These are phyloP conservation scores for Ophiobolus disseminans DNA, from an alignment of 2,329 filamentous ascomycete species.

Conservation along the genomic window DNA sequence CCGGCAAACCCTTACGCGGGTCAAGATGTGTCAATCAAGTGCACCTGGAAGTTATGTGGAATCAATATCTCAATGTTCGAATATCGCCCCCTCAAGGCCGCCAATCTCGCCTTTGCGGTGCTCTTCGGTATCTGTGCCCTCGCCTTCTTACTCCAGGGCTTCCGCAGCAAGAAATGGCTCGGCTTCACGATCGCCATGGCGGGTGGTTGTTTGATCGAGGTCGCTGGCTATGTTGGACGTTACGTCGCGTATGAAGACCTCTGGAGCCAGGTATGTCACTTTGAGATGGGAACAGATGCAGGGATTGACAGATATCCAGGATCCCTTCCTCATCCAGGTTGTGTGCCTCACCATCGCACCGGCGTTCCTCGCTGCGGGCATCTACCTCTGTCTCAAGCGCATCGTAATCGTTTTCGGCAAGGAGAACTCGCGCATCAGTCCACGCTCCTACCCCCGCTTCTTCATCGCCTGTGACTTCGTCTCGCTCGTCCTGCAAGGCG, in stretches of 20 bases:
- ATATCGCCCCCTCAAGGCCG: slow-evolving; percentile 53
- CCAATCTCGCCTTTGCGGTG: slow-evolving; percentile 52
- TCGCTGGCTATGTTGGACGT: slow-evolving; percentile 69
- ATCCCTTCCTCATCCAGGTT: slow-evolving; percentile 71
- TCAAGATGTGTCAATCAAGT: slow-evolving; percentile 55
- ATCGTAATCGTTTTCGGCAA: slow-evolving; percentile 51
- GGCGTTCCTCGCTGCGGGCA: slow-evolving; percentile 67
- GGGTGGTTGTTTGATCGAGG: slow-evolving; percentile 63
- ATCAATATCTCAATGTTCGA: slow-evolving; percentile 50
- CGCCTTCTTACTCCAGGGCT: slow-evolving; percentile 48
- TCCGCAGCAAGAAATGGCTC: slow-evolving; percentile 48
- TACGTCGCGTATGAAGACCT: slow-evolving; percentile 65
- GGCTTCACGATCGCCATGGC: slow-evolving; percentile 60
- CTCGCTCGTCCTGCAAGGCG: slow-evolving; percentile 55
- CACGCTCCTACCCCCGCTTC: slow-evolving; percentile 57
- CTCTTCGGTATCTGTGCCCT: slow-evolving; percentile 53
- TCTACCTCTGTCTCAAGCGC: slow-evolving; percentile 67
- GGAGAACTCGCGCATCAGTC: slow-evolving; percentile 52
- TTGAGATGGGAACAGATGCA: slow-evolving; percentile 10
- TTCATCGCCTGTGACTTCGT: slow-evolving; percentile 59
- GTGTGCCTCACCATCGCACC: slow-evolving; percentile 64
- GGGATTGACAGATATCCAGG: too few species aligned
- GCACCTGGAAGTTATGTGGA: slow-evolving; percentile 50
- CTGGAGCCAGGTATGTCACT: slow-evolving; percentile 53
- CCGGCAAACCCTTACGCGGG: too few species aligned